Conservation (phyloP, 2,329 filamentous ascomycete species). For the Paecilomyces sp. region DNA sequence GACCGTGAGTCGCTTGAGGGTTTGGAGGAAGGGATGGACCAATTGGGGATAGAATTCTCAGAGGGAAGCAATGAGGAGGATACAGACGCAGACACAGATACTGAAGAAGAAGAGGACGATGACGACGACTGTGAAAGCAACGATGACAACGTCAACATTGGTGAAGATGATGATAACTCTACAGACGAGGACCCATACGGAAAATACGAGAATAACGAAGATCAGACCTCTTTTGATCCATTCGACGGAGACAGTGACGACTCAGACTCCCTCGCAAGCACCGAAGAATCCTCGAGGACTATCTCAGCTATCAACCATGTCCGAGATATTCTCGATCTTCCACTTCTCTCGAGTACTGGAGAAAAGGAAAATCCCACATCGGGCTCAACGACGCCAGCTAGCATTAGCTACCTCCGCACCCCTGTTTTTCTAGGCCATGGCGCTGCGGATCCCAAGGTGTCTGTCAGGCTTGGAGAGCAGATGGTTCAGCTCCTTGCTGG, state of each 20-base stretch:
- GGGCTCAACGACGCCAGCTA: slow-evolving; percentile 1
- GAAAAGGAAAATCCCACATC: background rate
- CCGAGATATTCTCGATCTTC: slow-evolving; percentile 25
- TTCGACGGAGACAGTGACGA: slow-evolving; percentile 6
- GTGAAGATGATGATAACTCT: background rate
- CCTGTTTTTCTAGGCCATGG: slow-evolving; percentile 43
- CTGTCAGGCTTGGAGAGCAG: slow-evolving; percentile 12
- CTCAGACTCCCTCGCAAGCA: slow-evolving; percentile 3
- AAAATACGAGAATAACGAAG: background rate
- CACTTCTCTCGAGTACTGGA: slow-evolving; percentile 1
- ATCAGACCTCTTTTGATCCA: slow-evolving; percentile 10
- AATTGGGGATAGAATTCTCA: background rate
- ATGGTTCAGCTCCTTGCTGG: slow-evolving; percentile 2
- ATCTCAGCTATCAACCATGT: slow-evolving; percentile 17
- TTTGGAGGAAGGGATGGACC: background rate
- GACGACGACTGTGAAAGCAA: slow-evolving; percentile 2
- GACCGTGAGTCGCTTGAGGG: background rate
- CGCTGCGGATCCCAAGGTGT: slow-evolving; percentile 32
- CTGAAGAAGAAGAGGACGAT: slow-evolving; percentile 7
- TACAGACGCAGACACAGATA: background rate
- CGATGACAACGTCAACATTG: background rate
- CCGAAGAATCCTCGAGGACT: slow-evolving; percentile 11
- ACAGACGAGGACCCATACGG: background rate
- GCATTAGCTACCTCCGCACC: slow-evolving; percentile 13
- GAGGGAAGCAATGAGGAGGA: slow-evolving; percentile 9